A percentile compares a stretch with the other conserved stretches of the same genome.
These are phyloP conservation scores for Wallemia mellicola DNA, from an alignment of 1,284 basidiomycete genomes.

Conservation along the genomic window DNA sequence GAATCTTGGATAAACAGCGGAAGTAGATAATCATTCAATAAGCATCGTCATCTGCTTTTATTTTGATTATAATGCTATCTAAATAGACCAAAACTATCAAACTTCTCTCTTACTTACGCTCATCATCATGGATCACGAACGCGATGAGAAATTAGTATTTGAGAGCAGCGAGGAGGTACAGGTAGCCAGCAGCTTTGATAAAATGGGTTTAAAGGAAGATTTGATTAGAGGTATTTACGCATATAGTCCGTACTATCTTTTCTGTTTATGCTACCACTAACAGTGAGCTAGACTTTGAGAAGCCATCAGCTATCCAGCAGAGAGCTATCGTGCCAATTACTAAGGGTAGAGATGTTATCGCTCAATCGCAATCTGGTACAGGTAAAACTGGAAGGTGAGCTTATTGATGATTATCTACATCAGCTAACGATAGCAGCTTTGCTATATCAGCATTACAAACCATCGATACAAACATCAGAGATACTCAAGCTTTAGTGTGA, in stretches of 20 bases:
- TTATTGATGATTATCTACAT: slow-evolving; percentile 4
- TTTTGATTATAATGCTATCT: too few relatives aligned
- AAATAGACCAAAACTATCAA: background rate
- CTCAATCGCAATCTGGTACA: slow-evolving; percentile 95
- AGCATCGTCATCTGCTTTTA: too few relatives aligned
- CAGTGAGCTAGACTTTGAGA: too few relatives aligned
- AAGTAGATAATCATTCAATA: too few relatives aligned
- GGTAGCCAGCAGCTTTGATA: slow-evolving; percentile 47
- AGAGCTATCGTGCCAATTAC: slow-evolving; percentile 87
- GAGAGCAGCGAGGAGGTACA: slow-evolving; percentile 39
- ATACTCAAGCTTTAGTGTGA: slow-evolving; percentile 56
- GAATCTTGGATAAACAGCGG: too few relatives aligned
- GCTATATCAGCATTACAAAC: slow-evolving; percentile 24
- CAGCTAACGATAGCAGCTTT: slow-evolving; percentile 3
- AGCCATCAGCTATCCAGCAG: slow-evolving; percentile 95
- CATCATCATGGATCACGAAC: background rate
- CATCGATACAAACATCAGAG: slow-evolving; percentile 79
- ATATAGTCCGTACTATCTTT: too few relatives aligned
- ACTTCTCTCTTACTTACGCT: background rate
- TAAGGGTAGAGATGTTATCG: slow-evolving; percentile 71
- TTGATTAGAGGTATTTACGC: slow-evolving; percentile 90
- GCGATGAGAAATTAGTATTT: background rate
- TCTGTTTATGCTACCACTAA: too few relatives aligned
- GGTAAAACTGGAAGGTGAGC: slow-evolving; percentile 93
- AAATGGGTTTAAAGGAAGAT: slow-evolving; percentile 81